Conservation (phyloP, 2,329 filamentous ascomycete genomes). For the Trichoderma lentiforme region DNA sequence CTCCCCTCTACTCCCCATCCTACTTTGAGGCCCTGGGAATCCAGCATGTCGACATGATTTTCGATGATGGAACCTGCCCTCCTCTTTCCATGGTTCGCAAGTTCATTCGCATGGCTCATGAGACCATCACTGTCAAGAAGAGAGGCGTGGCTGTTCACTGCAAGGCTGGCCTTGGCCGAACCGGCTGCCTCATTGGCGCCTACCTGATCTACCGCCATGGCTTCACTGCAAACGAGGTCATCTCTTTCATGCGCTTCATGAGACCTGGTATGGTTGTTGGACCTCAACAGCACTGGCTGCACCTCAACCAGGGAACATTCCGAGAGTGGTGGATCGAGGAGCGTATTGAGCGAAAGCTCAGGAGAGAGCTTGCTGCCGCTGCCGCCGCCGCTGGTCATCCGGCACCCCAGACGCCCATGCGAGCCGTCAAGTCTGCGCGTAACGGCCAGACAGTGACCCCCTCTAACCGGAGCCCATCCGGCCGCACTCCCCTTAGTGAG, state of each 20-base stretch:
- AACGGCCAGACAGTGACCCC: constrained; percentile 77
- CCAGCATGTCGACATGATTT: constrained; percentile 98
- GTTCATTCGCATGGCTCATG: constrained; percentile 91
- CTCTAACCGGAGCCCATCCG: constrained; percentile 71
- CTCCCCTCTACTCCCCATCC: constrained; percentile 91
- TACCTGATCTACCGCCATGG: constrained; percentile 97
- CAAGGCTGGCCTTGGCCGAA: constrained; percentile 93
- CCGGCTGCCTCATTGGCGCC: constrained; percentile 92
- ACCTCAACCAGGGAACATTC: constrained; percentile 94
- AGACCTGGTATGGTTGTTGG: constrained; percentile 98
- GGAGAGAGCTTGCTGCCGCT: constrained; percentile 55
- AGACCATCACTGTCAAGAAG: constrained; percentile 87
- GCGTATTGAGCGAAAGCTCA: constrained; percentile 67
- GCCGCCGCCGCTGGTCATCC: constrained; percentile 33
- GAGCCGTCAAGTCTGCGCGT: constrained; percentile 56
- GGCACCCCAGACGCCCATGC: constrained; percentile 58
- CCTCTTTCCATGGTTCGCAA: constrained; percentile 83
- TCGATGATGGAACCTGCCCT: constrained; percentile 96
- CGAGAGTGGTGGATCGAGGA: constrained; percentile 98
- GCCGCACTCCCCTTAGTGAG: constrained; percentile 85
- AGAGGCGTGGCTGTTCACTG: constrained; percentile 97
- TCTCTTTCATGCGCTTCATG: constrained; percentile 99
- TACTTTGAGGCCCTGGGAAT: constrained; percentile 96
- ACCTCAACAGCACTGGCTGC: constrained; percentile 97
- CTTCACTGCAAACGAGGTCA: constrained; percentile 96